These are phyloP conservation scores for Rhodosorus marinus DNA, from an alignment of 23 red algal species.

Conservation along the genomic window DNA sequence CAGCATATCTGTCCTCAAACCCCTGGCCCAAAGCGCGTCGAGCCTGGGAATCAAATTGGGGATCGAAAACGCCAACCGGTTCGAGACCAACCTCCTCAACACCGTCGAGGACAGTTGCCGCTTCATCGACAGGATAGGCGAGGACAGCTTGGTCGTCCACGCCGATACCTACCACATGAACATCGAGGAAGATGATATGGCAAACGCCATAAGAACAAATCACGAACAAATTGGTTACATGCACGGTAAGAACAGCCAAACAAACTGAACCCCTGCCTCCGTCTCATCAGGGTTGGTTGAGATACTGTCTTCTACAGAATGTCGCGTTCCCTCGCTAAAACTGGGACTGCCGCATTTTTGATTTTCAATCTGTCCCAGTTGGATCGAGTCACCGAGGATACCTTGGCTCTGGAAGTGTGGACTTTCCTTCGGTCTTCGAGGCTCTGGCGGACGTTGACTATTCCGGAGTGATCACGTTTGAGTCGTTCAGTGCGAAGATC, in stretches of 20 bases:
- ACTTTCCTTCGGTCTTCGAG: not conserved
- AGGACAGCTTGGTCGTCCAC: slow-evolving; percentile 3
- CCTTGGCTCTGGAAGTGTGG: slow-evolving; percentile 5
- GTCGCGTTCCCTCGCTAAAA: too few species aligned
- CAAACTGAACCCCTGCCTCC: too few species aligned
- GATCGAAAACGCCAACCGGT: slow-evolving; percentile 6
- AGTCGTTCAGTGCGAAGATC: not conserved
- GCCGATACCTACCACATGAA: slow-evolving; percentile 10
- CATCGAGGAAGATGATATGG: slow-evolving; percentile 6
- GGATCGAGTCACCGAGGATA: slow-evolving; percentile 10
- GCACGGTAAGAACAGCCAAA: too few species aligned
- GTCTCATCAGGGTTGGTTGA: too few species aligned
- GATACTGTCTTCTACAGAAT: too few species aligned
- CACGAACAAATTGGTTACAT: too few species aligned
- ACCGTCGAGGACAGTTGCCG: not conserved
- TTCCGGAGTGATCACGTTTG: slow-evolving; percentile 8
- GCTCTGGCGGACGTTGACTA: slow-evolving; percentile 3
- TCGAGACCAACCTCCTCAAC: slow-evolving; percentile 16
- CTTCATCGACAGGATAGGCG: slow-evolving; percentile 2
- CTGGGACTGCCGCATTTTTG: too few species aligned
- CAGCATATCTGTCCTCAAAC: slow-evolving; percentile 2
- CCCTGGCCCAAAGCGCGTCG: not conserved
- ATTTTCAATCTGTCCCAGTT: too few species aligned
- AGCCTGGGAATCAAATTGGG: not conserved
- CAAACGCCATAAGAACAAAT: too few species aligned